These are phyloP conservation scores for Chamaecyparis obtusa DNA, from an alignment of 75 land plant genomes.

Conservation along the genomic window DNA sequence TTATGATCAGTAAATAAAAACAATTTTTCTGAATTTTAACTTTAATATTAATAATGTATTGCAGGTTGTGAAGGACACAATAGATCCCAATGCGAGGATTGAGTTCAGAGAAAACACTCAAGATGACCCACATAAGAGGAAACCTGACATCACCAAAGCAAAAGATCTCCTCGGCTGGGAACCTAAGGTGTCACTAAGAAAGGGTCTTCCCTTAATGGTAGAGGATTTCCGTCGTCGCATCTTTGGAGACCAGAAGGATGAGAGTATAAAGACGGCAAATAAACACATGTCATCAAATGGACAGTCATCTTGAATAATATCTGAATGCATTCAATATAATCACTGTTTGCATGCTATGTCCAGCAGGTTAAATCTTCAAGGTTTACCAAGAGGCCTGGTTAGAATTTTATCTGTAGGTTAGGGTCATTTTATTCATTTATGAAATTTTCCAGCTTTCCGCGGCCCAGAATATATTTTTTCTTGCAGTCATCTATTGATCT, in stretches of 20 bases:
- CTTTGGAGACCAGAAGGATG: conserved; percentile 61
- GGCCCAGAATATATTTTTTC: neutral
- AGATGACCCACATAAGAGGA: conserved; percentile 95
- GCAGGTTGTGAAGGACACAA: conserved; percentile 89
- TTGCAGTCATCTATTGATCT: neutral
- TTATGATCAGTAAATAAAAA: neutral
- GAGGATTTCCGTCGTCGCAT: conserved; percentile 75
- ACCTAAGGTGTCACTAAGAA: conserved; percentile 64
- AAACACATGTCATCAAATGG: neutral
- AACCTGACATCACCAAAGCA: conserved; percentile 84
- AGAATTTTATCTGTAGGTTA: neutral
- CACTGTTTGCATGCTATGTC: neutral
- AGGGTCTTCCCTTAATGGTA: conserved; percentile 95
- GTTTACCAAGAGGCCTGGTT: neutral
- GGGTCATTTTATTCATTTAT: conserved; percentile 13
- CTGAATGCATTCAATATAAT: neutral
- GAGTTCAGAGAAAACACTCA: conserved; percentile 76
- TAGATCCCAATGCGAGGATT: conserved; percentile 79
- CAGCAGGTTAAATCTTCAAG: neutral
- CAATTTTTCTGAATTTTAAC: neutral
- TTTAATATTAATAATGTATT: conserved; percentile 4
- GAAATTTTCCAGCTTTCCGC: neutral
- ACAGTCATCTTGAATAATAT: neutral
- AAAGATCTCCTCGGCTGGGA: conserved; percentile 83
- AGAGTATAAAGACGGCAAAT: conserved; percentile 7